phyloP scores from a whole-genome alignment of 139 green algal species.

The Ulvella scutata region DNA sequence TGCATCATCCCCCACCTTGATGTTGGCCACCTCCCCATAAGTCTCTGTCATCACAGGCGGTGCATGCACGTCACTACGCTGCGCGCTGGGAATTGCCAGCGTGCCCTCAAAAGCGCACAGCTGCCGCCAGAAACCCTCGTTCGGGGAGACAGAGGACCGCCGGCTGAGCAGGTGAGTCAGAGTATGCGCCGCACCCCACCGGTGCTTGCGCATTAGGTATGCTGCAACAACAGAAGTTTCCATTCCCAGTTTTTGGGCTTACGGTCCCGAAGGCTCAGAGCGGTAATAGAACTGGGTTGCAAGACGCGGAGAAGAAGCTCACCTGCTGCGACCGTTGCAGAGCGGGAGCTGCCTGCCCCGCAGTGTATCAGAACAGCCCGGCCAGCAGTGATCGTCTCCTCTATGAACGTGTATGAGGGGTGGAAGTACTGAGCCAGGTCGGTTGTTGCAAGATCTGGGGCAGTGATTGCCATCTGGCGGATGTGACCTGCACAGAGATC shows the following conservation, averaged over 20 bases:
- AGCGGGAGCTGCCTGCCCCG: constrained; percentile 56
- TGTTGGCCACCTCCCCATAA: neutral
- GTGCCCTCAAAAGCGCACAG: constrained; percentile 50
- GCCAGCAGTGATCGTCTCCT: constrained; percentile 19
- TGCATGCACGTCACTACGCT: neutral
- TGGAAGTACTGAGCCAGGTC: constrained; percentile 48
- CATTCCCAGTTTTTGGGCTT: too few relatives aligned
- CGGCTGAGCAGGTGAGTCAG: constrained; percentile 5
- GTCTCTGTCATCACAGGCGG: neutral
- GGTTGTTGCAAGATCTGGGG: constrained; percentile 11
- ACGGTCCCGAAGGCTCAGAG: too few relatives aligned
- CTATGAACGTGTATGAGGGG: constrained; percentile 46
- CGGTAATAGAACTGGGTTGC: too few relatives aligned
- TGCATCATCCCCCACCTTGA: neutral
- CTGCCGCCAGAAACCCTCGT: constrained; percentile 62
- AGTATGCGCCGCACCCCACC: constrained; percentile 25
- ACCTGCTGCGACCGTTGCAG: too few relatives aligned
- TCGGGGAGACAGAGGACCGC: constrained; percentile 40
- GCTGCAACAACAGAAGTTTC: too few relatives aligned
- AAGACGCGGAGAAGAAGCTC: too few relatives aligned
- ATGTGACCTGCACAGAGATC: neutral
- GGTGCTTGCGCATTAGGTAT: constrained; percentile 59
- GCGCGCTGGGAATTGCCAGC: constrained; percentile 37
- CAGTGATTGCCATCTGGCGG: constrained; percentile 1
- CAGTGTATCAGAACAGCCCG: constrained; percentile 68